Evolutionary conservation across 2,329 filamentous ascomycete genomes (phyloP).

Genomic region (Curvularia sp.): DNA sequence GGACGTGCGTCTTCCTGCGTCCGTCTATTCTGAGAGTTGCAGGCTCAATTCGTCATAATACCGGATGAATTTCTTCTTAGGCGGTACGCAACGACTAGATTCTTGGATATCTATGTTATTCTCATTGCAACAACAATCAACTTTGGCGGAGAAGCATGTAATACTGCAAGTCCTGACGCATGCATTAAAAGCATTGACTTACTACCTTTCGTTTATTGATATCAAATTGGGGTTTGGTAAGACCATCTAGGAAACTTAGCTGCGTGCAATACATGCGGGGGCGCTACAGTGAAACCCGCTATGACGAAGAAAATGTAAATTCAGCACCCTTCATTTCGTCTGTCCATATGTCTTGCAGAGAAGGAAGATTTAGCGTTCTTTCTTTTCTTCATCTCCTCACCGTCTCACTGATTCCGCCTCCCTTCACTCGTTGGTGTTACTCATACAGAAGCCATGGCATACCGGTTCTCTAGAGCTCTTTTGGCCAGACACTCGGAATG

Average conservation of each 20-base stretch:
- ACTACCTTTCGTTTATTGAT: not conserved
- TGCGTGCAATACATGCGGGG: not conserved
- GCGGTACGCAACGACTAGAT: not conserved
- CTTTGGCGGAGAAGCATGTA: not conserved
- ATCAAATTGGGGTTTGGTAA: not conserved
- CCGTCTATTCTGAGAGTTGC: not conserved
- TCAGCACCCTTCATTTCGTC: not conserved
- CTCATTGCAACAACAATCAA: not conserved
- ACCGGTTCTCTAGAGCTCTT: not conserved
- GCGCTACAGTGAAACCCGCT: not conserved
- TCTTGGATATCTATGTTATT: not conserved
- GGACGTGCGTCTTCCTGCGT: not conserved
- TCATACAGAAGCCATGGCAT: not conserved
- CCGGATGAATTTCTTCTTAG: not conserved
- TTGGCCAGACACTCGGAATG: not conserved
- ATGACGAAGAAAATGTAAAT: not conserved
- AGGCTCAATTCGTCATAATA: not conserved
- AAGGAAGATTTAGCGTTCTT: not conserved
- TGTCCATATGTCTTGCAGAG: not conserved
- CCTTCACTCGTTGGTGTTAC: not conserved
- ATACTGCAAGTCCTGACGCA: not conserved
- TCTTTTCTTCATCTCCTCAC: not conserved
- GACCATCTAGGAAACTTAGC: not conserved
- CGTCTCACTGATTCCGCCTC: not conserved
- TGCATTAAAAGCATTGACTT: not conserved